Conservation (phyloP, 2,329 filamentous ascomycete species). For the Exophiala mesophila region DNA sequence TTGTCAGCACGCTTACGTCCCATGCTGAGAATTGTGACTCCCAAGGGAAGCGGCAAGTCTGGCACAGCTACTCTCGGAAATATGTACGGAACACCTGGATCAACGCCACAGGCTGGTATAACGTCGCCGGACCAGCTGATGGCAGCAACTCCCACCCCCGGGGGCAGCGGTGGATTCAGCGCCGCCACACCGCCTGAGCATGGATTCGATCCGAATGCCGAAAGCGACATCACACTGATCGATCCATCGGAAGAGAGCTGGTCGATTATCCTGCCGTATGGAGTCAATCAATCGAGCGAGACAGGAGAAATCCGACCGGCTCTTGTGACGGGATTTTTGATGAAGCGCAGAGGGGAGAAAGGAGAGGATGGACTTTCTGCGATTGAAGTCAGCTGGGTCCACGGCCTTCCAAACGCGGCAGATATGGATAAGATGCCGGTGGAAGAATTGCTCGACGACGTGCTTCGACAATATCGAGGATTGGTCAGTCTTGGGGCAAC, state of each 20-base stretch:
- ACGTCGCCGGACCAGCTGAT: constrained; percentile 40
- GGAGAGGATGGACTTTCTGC: constrained; percentile 39
- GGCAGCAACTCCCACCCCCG: constrained; percentile 34
- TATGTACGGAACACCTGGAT: constrained; percentile 24
- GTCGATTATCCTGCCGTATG: constrained; percentile 52
- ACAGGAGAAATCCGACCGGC: constrained; percentile 38
- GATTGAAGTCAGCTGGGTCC: constrained; percentile 40
- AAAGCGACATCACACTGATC: constrained; percentile 53
- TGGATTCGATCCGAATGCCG: constrained; percentile 28
- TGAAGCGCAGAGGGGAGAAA: constrained; percentile 40
- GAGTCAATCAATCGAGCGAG: constrained; percentile 38
- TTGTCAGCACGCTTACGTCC: constrained; percentile 17
- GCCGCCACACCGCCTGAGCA: constrained; percentile 25
- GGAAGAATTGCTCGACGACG: constrained; percentile 38
- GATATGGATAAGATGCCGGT: constrained; percentile 2
- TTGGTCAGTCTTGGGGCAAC: constrained; percentile 39
- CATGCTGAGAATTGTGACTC: constrained; percentile 9
- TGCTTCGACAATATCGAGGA: constrained; percentile 42
- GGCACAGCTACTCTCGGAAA: constrained; percentile 8
- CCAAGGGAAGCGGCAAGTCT: constrained; percentile 1
- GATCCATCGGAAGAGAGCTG: constrained; percentile 58
- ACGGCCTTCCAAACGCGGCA: constrained; percentile 27
- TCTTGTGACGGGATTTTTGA: constrained; percentile 43
- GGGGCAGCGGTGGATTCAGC: constrained; percentile 19
- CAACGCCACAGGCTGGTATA: constrained; percentile 25